phyloP scores from a whole-genome alignment of 352 stramenopile genomes.

The Elongisporangium prolatum region DNA sequence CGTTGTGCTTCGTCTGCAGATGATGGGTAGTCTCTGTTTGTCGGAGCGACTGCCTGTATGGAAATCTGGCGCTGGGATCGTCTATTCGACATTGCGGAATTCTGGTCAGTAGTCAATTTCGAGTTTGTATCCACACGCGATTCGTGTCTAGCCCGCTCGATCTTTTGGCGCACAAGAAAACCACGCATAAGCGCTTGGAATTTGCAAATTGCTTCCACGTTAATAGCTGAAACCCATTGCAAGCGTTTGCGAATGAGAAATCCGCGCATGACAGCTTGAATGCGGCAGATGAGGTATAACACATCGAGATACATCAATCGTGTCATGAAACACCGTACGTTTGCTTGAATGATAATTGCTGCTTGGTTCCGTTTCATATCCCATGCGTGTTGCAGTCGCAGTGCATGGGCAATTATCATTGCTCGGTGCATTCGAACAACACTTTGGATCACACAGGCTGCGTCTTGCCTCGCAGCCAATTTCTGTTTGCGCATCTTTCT shows the following conservation, averaged over 20 bases:
- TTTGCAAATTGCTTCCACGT: conserved; percentile 37
- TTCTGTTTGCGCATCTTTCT: conserved; percentile 21
- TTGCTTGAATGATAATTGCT: conserved; percentile 51
- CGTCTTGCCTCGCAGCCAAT: conserved; percentile 20
- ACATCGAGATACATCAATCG: conserved; percentile 79
- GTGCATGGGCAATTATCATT: conserved; percentile 5
- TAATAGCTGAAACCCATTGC: conserved; percentile 36
- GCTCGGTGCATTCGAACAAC: conserved; percentile 26
- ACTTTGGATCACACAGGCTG: conserved; percentile 44
- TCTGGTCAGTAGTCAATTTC: background rate
- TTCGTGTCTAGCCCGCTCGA: background rate
- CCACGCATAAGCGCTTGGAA: conserved; percentile 48
- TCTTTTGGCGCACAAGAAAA: conserved; percentile 15
- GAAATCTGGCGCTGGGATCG: background rate
- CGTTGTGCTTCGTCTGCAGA: background rate
- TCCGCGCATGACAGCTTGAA: conserved; percentile 65
- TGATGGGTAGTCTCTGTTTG: background rate
- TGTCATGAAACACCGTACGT: conserved; percentile 46
- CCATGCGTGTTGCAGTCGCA: conserved; percentile 8
- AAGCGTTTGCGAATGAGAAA: conserved; percentile 55
- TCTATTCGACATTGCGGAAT: background rate
- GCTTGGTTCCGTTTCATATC: conserved; percentile 17
- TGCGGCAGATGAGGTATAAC: conserved; percentile 73
- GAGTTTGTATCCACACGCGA: background rate
- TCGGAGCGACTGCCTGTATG: background rate